A percentile compares a stretch with the other conserved stretches of the same genome.
phyloP scores from a whole-genome alignment of 768 basidiomycete species.

The Psilocybe cubensis region DNA sequence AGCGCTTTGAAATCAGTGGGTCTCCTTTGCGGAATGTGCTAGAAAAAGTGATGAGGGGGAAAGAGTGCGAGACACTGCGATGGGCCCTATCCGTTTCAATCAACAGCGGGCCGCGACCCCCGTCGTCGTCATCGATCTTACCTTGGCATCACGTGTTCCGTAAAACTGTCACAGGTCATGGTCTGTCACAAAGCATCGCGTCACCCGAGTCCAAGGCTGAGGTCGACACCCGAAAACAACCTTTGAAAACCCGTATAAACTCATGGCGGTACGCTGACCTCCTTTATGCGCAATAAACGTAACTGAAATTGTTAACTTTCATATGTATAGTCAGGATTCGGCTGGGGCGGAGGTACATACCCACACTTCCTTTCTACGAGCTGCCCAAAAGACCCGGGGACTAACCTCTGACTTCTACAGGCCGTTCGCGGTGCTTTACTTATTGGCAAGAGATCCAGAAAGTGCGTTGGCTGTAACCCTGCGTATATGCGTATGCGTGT shows the following conservation, averaged over 20 bases:
- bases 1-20: neutral
- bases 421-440: conserved; percentile 83
- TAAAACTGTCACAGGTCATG: conserved; percentile 1
- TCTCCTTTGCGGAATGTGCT: neutral
- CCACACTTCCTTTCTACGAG: neutral
- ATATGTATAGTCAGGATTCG: conserved; percentile 45
- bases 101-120: neutral
- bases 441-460: conserved; percentile 93
- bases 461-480: conserved; percentile 34
- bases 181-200: neutral
- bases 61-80: neutral
- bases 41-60: neutral
- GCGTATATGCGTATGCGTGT: conserved; percentile 7
- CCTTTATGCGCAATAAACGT: neutral
- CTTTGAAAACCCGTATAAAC: conserved; percentile 11
- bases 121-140: neutral
- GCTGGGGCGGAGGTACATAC: conserved; percentile 44
- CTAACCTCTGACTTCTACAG: conserved; percentile 37
- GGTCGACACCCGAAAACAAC: conserved; percentile 12
- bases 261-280: conserved; percentile 41
- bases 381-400: neutral
- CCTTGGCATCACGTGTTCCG: neutral
- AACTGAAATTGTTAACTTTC: conserved; percentile 1
- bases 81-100: neutral
- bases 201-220: neutral